Base-by-base conservation (phyloP, 2,329 filamentous ascomycete genomes). In the Pseudocercospora macadamiae region DNA sequence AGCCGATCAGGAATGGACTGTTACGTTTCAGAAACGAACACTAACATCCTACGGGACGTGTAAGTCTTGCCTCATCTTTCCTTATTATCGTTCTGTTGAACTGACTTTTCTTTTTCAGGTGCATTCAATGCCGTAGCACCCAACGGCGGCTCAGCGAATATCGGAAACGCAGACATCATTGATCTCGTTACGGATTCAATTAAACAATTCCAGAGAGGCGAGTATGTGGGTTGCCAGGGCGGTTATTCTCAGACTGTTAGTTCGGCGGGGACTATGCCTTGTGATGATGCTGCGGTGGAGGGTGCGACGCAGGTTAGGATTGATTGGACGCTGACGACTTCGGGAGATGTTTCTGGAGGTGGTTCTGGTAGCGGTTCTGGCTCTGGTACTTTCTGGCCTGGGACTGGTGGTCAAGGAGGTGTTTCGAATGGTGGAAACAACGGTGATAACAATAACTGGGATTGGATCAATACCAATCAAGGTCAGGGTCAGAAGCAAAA, bases 111-210 rank as follows among this genome's bases (percentile, higher is more conserved):
- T 1, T 4, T 39, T 23, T 8, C 26, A 61, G 59, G 59, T 19
- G 44, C 51, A 2, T 61, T 61, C 54, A 51, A 45, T 34, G 59
- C 51, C 44, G 37, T 44, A 10, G 45, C 51, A 14, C 25, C 51
- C 21, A 16, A n/a, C 7, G 59, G 45, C 32, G 26, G 49, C 9
- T 18, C 30, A 14, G 59, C 45, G 3, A 25, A 47, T 4, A 21
- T 61, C 25, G 59, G 59, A 30, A 61, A 61, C 16, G 59, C 45
- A 34, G 59, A 61, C 32, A 32, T 61, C 8, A 47, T 52, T 14
- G 59, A 61, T n/a, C 47, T 61, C 1, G 44, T 53, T 16, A 37
- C 23, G 2, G 55, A 61, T 30, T 47, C 59, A 9, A 61, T 61
- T 51, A 59, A 52, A 9, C 39, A 53, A 12, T 59, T 23, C 34